Base-by-base conservation (phyloP, 1,284 basidiomycete species). In the Cryptococcus sp. region DNA sequence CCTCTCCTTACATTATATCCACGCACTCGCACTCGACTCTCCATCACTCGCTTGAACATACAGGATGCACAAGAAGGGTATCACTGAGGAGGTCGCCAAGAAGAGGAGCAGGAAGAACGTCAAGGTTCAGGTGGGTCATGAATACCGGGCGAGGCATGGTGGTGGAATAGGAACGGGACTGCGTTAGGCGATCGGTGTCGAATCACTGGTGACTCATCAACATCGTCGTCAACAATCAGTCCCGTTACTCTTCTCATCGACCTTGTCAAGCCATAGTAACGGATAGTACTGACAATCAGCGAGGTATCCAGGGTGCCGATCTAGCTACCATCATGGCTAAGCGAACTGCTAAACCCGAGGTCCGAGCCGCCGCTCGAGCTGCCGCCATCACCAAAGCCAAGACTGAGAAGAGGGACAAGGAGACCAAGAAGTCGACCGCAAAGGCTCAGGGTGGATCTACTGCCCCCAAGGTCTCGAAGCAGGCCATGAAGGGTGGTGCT, bases 11-110 rank as follows among this genome's bases (percentile, higher is more conserved):
- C 36, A 5, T 39, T 19, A 7, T 39, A 19, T 16, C 36, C 7
- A 34, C 16, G 32, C n/a, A 23, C 19, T 48, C 45, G 19, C 23
- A 14, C 45, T 46, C 24, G 11, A 36, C 47, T 47, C 18, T 7
- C 14, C 18, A n/a, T 23, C 34, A 13, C 47, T 37, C 9, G 32
- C 13, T 23, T 28, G n/a, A 34, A 9, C 10, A 23, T 31, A 36
- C 47, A 68, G 91, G 70, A 92, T 97, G 86, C 96, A 98, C 85
- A 97, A 96, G 86, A 98, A 98, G 87, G 94, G 93, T 77, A 85
- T 98, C 76, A 92, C 92, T 50, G 94, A 98, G 81, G 94, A 98
- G 79, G 86, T 93, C 51, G 90, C 92, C 73, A 98, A 98, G 91
- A 97, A 96, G 83, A 88, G 93, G 67, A 90, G 89, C 54, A 88